Base-by-base conservation (phyloP, 495 filamentous ascomycete species). In the Penicillium mononematosum region DNA sequence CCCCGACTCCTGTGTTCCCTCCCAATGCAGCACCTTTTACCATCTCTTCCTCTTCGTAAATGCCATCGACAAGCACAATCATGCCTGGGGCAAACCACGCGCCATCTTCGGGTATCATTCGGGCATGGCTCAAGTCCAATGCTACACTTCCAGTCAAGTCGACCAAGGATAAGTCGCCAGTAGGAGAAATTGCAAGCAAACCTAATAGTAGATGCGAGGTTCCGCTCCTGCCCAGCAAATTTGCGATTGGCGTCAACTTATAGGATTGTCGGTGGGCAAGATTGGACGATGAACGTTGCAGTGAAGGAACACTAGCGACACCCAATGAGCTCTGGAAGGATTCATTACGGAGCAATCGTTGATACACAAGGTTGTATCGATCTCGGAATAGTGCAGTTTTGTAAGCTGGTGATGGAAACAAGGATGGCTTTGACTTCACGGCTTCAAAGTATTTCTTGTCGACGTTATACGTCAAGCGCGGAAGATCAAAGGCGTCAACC, bases 21-120 rank as follows among this genome's bases (percentile, higher is more conserved):
- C 88, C 88, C 0, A 96, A 76, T 1, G 83, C 84, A 10, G 81
- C 84, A 9, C 85, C 84, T 34, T 74, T 71, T 27, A 82, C 80
- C 62, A 84, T 83, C 53, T 88, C 88, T 63, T 95, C 91, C 69
- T 97, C 94, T 71, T 96, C 92, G 66, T 98, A 98, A 20, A 91
- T 82, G 2, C 94, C 94, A 65, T 98, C 95, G 7, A 97, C 84
- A 27, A 98, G 78, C 3, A 97, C 88, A 55, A 98, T 90, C 90
- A 96, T 96, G 2, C 94, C 94, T 0, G 94, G 92, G 1, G 85
- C 82, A 65, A 96, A 95, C 88, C 90, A 98, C 7, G 88, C 87
- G 17, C 88, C 91, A 60, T 95, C 86, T 58, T 90, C 84, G 1
- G 92, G 92, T 56, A 96, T 86, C 38, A 88, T 82, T 20, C 84